phyloP scores from a whole-genome alignment of 2,329 filamentous ascomycete genomes.

The Fusarium pininemorale region DNA sequence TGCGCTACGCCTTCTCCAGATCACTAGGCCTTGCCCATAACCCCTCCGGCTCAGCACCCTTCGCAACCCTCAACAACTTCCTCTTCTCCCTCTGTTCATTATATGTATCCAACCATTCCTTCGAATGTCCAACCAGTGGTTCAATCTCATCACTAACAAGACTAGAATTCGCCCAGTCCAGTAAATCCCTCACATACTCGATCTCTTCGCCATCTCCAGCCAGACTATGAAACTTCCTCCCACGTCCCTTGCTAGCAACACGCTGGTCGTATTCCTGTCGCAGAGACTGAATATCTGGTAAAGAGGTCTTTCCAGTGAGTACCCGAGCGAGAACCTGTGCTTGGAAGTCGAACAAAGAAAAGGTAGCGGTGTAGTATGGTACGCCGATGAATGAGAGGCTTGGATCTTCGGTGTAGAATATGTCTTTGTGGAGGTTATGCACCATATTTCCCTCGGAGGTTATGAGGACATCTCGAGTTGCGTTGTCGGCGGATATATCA shows the following conservation, averaged over 20 bases:
- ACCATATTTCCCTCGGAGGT: conserved; percentile 68
- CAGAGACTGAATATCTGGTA: conserved; percentile 3
- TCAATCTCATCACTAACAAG: neutral
- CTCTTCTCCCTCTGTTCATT: conserved; percentile 16
- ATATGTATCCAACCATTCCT: conserved; percentile 32
- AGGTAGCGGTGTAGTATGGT: conserved; percentile 73
- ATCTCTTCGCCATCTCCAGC: conserved; percentile 34
- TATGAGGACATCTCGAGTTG: conserved; percentile 64
- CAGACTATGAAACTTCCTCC: conserved; percentile 41
- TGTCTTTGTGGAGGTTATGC: conserved; percentile 75
- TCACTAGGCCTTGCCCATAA: conserved; percentile 20
- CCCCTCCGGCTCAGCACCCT: conserved; percentile 16
- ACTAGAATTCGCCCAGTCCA: conserved; percentile 34
- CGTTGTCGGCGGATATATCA: conserved; percentile 52
- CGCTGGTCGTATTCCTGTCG: conserved; percentile 38
- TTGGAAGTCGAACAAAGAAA: conserved; percentile 76
- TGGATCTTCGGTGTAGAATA: conserved; percentile 76
- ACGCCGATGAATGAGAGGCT: conserved; percentile 71
- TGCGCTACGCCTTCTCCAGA: neutral
- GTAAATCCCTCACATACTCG: conserved; percentile 35
- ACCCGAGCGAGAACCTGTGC: conserved; percentile 68
- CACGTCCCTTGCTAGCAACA: conserved; percentile 25
- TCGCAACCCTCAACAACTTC: conserved; percentile 10
- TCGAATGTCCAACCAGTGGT: conserved; percentile 15
- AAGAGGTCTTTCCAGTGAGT: conserved; percentile 56